Percentiles rank a stretch among this genome's conserved stretches.
Conservation (phyloP, 345 rosid genomes). For the Litchi chinensis region DNA sequence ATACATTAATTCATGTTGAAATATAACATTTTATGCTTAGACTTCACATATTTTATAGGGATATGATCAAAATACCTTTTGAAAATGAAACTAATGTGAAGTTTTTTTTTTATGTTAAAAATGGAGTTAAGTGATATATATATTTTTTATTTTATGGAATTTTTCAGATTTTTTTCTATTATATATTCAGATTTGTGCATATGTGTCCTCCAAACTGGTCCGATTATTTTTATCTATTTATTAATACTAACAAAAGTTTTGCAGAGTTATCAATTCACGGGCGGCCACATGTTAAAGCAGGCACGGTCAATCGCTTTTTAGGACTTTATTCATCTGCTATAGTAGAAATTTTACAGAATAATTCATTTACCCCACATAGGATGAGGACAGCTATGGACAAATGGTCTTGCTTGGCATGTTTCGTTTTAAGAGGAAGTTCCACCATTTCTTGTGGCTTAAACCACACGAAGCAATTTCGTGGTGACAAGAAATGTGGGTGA, state of each 20-base stretch:
- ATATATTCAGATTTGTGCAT: too few species aligned
- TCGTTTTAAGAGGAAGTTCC: neutral
- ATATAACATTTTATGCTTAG: too few species aligned
- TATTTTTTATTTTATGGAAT: too few species aligned
- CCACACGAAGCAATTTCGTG: neutral
- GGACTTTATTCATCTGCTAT: neutral
- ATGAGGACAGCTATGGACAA: neutral
- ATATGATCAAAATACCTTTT: too few species aligned
- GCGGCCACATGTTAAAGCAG: neutral
- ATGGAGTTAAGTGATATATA: too few species aligned
- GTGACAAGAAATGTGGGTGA: neutral
- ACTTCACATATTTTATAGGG: too few species aligned
- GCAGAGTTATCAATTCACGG: neutral
- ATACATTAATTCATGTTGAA: too few species aligned
- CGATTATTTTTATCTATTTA: neutral
- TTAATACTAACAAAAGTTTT: too few species aligned
- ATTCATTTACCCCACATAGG: neutral
- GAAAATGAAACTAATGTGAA: too few species aligned
- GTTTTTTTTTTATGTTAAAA: too few species aligned
- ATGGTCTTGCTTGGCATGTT: neutral
- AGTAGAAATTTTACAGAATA: neutral
- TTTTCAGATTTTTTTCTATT: too few species aligned
- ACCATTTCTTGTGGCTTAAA: constrained; percentile 12
- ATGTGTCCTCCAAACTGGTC: too few species aligned
- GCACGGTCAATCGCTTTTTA: neutral